Evolutionary conservation across 2,329 filamentous ascomycete genomes (phyloP), one percentile per base, ranked within the genome.

Genomic region (Pseudogymnoascus sp.): DNA sequence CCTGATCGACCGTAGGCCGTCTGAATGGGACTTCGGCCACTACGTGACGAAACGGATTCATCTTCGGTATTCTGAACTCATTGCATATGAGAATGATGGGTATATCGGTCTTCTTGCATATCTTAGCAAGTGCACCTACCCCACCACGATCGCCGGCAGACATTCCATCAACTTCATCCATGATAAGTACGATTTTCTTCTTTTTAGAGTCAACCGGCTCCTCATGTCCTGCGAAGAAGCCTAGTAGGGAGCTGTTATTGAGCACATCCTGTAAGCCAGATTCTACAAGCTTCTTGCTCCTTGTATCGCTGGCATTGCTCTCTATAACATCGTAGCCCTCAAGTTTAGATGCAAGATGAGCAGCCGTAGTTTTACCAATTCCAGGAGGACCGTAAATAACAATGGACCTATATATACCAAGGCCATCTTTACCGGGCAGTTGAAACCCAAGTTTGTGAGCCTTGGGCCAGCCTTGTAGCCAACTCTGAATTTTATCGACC

Each of bases 101-200:
- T 22, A 99, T 86, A 67, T 94, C 86, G 0, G 92, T 94, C 79
- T 96, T 97, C 77, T 90, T 96, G 80, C 93, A 97, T 60, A 96
- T 88, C 62, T 94, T 91, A 61, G 94, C 93, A 61, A 99, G 80
- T 30, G 94, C 94, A 58, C 92, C 94, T 57, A 99, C 94, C 73
- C 94, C 94, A 66, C 94, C 94, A 64, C 94, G 87, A 72, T 99
- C 94, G 71, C 94, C 94, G 36, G 91, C 92, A 64, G 93, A 97
- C 94, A 99, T 97, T 59, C 94, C 94, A 70, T 99, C 94, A 4
- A 99, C 94, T 75, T 99, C 94, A 68, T 99, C 94, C 94, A 99
- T 97, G 75, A 99, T 91, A 57, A 99, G 78, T 5, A 97, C 90
- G 35, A 97, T 86, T 68, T 97, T 97, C 78, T 95, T 96, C 78